Conservation (phyloP, 2,329 filamentous ascomycete genomes). For the Dothiorella sarmentorum region DNA sequence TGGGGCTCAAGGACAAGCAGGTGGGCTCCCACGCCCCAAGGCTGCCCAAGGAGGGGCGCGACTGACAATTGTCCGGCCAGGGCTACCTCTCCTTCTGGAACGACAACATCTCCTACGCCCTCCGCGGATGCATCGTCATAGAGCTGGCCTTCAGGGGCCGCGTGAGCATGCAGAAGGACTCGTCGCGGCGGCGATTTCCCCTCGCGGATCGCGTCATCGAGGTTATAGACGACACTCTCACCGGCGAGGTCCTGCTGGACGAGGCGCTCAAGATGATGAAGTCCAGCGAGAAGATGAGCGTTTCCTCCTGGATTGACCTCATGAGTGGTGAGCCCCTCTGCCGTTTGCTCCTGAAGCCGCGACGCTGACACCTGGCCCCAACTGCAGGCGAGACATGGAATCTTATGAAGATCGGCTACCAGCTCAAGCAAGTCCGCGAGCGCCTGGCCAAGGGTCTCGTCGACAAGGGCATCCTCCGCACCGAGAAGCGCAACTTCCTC, state of each 20-base stretch:
- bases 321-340: slow-evolving; percentile 77
- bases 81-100: slow-evolving; percentile 99
- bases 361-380: slow-evolving; percentile 23
- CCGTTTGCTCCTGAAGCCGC: not conserved
- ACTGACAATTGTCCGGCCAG: slow-evolving; percentile 44
- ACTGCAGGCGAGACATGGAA: slow-evolving; percentile 94
- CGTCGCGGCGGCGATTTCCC: slow-evolving; percentile 84
- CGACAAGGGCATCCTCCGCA: slow-evolving; percentile 96
- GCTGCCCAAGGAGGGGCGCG: slow-evolving; percentile 7
- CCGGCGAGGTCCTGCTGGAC: slow-evolving; percentile 93
- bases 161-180: slow-evolving; percentile 98
- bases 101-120: slow-evolving; percentile 97
- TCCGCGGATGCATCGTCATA: slow-evolving; percentile 96
- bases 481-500: slow-evolving; percentile 98
- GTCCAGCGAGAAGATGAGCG: slow-evolving; percentile 99
- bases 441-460: slow-evolving; percentile 95
- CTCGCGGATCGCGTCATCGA: slow-evolving; percentile 92
- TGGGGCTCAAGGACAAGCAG: slow-evolving; percentile 98
- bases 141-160: slow-evolving; percentile 94
- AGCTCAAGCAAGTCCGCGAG: slow-evolving; percentile 98
- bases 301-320: slow-evolving; percentile 97
- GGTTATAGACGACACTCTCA: slow-evolving; percentile 93
- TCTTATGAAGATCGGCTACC: slow-evolving; percentile 99
- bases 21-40: slow-evolving; percentile 48
- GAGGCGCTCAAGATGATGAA: slow-evolving; percentile 99